Percentiles rank a stretch among this genome's conserved stretches.
Conservation (phyloP, 257 asterid species). For the Nicotiana paniculata region DNA sequence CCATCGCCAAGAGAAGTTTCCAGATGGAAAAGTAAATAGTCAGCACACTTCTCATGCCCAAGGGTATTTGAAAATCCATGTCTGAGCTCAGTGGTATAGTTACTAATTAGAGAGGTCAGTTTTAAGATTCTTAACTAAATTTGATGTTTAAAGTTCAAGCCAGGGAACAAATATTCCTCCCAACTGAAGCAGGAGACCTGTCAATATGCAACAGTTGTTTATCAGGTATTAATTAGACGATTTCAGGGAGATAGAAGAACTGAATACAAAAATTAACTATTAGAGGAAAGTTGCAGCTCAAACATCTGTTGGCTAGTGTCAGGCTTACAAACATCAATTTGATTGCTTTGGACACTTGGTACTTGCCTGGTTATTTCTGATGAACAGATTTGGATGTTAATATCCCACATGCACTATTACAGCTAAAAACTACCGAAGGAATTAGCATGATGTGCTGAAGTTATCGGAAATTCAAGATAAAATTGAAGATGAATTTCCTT, state of each 20-base stretch:
- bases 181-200: not conserved
- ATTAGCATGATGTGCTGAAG: no score
- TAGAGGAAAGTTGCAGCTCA: no score
- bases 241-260: not conserved
- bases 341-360: no score
- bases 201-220: not conserved
- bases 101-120: conserved; percentile 23
- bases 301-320: no score
- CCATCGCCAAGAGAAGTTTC: conserved; percentile 57
- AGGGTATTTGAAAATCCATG: conserved; percentile 22
- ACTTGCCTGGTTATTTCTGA: no score
- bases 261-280: not conserved
- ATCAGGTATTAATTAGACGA: not conserved
- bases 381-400: no score
- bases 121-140: conserved; percentile 11
- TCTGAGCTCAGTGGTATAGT: conserved; percentile 17
- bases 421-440: no score
- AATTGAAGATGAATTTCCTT: no score
- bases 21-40: conserved; percentile 37
- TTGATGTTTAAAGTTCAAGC: conserved; percentile 24
- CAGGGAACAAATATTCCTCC: not conserved
- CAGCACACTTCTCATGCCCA: conserved; percentile 36
- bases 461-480: no score
- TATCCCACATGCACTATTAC: no score
- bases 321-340: no score